Evolutionary conservation across 331 rosid species (phyloP), one percentile per base, ranked within the genome.

Genomic region (Prunus yedoensis): DNA sequence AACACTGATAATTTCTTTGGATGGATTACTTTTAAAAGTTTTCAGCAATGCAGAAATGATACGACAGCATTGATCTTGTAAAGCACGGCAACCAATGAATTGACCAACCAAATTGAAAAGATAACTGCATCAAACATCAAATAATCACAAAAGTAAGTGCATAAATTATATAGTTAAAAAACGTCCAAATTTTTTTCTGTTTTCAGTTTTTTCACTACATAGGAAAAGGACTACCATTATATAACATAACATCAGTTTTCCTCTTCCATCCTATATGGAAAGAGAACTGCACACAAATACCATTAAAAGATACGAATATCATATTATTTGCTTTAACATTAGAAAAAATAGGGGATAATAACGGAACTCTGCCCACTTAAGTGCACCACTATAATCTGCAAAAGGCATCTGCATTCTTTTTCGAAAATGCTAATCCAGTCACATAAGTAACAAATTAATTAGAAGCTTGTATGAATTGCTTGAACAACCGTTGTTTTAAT

Each of bases 41-140:
- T 79, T 69, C 74, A 94, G 84, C 83, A 94, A 77, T 53, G 77
- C 79, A 71, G 87, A 83, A 67, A 91, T 78, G 82, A 94, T 84
- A 54, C 73, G 78, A 68, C 86, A 86, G 67, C 98, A 90, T 85
- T 94, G 97, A 66, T 91, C 96, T 89, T 80, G 91, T 84, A 91
- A 86, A 80, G 96, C 82, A 68, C 74, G 77, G 71, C 77, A 82
- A 51, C 83, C 86, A 73, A 94, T 75, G 80, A 87, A 86, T 77
- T 90, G 93, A 47, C 96, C 97, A 49, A 88, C 79, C 90, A 91
- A 80, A 84, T 94, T 94, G 80, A 94, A 85, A 82, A 94, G 84
- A 80, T 91, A 94, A 81, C 98, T 94, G 93, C 90, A 83, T 64
- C 68, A 25, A 21, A 38, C 78, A 86, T 23, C 25, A 76, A 66